These are phyloP conservation scores for Globisporangium yorkense DNA, from an alignment of 352 stramenopile species.

Conservation along the genomic window DNA sequence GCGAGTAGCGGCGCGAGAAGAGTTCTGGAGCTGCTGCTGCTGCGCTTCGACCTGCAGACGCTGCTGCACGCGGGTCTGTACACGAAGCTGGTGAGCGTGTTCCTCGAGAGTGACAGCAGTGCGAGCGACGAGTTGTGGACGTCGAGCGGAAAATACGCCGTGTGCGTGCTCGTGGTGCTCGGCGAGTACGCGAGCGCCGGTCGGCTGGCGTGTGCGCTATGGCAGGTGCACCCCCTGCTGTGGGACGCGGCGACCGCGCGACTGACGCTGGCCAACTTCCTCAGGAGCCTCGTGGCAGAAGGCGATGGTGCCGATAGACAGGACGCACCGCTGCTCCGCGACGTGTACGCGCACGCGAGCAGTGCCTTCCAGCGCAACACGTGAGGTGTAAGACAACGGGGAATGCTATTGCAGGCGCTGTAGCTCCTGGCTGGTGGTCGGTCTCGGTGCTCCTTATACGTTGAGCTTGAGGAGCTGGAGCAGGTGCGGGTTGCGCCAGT, in stretches of 20 bases:
- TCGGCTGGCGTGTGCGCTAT: conserved; percentile 47
- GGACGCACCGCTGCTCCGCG: conserved; percentile 10
- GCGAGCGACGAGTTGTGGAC: conserved; percentile 32
- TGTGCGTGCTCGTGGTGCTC: conserved; percentile 52
- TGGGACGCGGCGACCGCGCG: conserved; percentile 66
- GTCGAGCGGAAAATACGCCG: conserved; percentile 51
- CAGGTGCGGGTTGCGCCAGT: conserved; percentile 74
- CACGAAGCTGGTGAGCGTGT: conserved; percentile 24
- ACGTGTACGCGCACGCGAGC: conserved; percentile 26
- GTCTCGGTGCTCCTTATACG: conserved; percentile 28
- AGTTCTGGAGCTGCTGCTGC: conserved; percentile 39
- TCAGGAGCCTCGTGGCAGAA: conserved; percentile 25
- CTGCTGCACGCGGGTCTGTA: conserved; percentile 42
- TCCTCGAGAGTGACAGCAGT: background rate
- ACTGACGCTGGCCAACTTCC: conserved; percentile 48
- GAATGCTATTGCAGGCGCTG: background rate
- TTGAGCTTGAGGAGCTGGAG: conserved; percentile 69
- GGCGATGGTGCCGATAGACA: background rate
- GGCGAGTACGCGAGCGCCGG: conserved; percentile 40
- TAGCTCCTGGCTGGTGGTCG: background rate
- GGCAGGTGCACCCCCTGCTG: conserved; percentile 51
- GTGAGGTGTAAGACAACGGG: background rate
- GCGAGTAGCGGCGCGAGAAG: conserved; percentile 5
- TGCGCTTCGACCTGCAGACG: conserved; percentile 47
- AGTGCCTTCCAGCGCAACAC: conserved; percentile 21